Evolutionary conservation across 164 flowering plant genomes (phyloP), one percentile per base, ranked within the genome.

Genomic region (Vitis cinerea): DNA sequence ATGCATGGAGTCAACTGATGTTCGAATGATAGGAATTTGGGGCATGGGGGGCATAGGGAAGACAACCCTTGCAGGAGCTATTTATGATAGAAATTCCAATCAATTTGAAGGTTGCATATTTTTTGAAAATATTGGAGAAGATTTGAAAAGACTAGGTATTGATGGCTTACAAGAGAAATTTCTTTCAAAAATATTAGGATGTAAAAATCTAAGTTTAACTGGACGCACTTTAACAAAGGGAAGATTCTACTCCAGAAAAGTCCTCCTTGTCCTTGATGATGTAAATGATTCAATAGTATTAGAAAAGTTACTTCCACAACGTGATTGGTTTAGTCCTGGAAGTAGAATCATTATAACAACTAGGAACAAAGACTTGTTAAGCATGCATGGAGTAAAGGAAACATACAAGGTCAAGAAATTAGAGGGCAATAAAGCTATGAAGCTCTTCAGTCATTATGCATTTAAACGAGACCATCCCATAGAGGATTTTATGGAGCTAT

Each of bases 301-400:
- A 4, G 2, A 5, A 29, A 60, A 23, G 27, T 44, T 60, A 19
- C 37, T 58, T 9, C 19, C 51, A 19, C 9, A 47, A 10, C 54
- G 58, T 62, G 47, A 37, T 5, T 54, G 55, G 54, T 51, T 65
- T 31, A 23, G 30, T 54, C 37, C 30, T 4, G 68, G 73, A 58
- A 71, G 73, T 64, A 71, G 51, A 48, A 71, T 71, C 27, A 64
- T 71, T 29, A 71, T 71, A 48, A 71, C 73, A 37, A 44, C 62
- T 47, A 63, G 73, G 47, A 29, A 63, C 19, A 13, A 19, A 23
- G 23, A 19, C 23, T 19, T 72, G 6, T 48, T 72, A 27, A 16
- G 6, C 1, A 48, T 11, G 13, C 16, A 12, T 49, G 15, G 17
- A 19, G 61, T 62, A 11, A 49, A 48, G 8, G 7, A 19, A 0